Conservation (phyloP, 768 basidiomycete genomes). For the Mycena vitilis region DNA sequence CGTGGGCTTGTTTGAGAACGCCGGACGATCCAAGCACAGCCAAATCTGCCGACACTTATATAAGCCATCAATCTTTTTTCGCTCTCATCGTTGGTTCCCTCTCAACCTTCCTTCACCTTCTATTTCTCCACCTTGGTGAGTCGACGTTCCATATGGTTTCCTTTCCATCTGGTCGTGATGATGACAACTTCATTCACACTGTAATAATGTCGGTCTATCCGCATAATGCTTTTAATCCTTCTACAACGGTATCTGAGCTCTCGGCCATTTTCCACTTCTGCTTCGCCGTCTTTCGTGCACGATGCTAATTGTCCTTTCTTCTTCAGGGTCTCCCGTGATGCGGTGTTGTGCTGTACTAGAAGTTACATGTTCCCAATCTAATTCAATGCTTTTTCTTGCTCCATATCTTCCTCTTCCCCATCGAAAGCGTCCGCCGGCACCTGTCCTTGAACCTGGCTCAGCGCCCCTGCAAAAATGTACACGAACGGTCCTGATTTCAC, state of each 20-base stretch:
- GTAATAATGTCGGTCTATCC: too few species aligned
- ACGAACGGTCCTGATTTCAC: conserved; percentile 81
- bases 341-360: conserved; percentile 9
- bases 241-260: conserved; percentile 91
- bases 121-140: conserved; percentile 37
- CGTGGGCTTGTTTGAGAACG: conserved; percentile 6
- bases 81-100: not conserved
- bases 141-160: conserved; percentile 30
- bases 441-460: conserved; percentile 91
- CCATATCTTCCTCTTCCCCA: conserved; percentile 47
- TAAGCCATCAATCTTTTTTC: conserved; percentile 10
- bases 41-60: conserved; percentile 7
- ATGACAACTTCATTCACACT: conserved; percentile 82
- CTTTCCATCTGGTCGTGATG: conserved; percentile 46
- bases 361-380: conserved; percentile 8
- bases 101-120: too few species aligned
- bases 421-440: conserved; percentile 88
- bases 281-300: conserved; percentile 7
- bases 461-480: conserved; percentile 83
- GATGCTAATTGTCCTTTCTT: conserved; percentile 19
- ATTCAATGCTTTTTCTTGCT: conserved; percentile 1
- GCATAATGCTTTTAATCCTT: conserved; percentile 55
- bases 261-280: conserved; percentile 29
- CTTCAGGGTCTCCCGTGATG: not conserved
- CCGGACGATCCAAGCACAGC: not conserved